Base-by-base conservation (phyloP, 345 rosid genomes). In the Acer yangbiense region DNA sequence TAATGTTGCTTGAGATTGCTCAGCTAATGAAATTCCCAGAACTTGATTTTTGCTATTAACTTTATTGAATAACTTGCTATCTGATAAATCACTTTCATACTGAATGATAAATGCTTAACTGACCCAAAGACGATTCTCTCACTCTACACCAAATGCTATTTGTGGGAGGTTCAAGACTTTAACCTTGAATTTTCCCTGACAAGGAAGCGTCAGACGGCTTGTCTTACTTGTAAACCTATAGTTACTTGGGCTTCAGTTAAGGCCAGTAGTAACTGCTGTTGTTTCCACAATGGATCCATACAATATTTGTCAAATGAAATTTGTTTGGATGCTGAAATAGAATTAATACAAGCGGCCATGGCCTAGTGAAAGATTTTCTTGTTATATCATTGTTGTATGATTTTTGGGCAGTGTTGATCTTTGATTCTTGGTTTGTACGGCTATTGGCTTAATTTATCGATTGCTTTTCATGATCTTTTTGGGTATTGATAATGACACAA, bases 241-340 rank as follows among this genome's bases (percentile, higher is more conserved):
- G 73, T 69, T 16, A 12, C 5, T 74, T 44, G 52, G 69, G 17
- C 23, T 44, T 12, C 35, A 72, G 16, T 35, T 13, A 6, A 13
- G 14, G 17, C 58, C 60, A 4, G 55, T 68, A 62, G 69, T 29
- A 29, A 44, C 14, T 73, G 65, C 20, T 73, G 66, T 62, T 73
- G 14, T 73, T 8, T 43, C 10, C 4, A 58, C 4, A 46, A 17
- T 35, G 32, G 13, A 72, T 7, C 21, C 4, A 43, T 16, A 27
- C 43, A 70, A 52, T 46, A 7, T 69, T 46, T 7, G 35, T 17
- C 10, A 69, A 69, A 58, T 58, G 14, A 71, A n/a, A 58, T 6
- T 6, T 72, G 18, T 13, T 68, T 17, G 63, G 75, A 32, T 58
- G 29, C 75, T 20, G 18, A 57, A 9, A 16, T 35, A 4, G 39